Evolutionary conservation across 208 protist species (phyloP).

Genomic region (Trypanosoma platydactyli): DNA sequence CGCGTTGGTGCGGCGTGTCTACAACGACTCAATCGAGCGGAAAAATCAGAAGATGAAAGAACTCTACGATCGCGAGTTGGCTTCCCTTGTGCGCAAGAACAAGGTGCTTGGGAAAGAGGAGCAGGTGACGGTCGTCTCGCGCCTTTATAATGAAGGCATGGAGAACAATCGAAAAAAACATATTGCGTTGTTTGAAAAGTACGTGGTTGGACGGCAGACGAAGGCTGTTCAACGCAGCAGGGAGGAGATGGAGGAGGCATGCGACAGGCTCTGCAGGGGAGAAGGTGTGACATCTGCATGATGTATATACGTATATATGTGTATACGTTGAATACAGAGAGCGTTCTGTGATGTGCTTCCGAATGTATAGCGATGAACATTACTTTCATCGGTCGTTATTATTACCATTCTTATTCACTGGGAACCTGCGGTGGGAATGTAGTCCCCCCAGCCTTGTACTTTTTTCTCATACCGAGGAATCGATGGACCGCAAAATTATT

Average conservation of each 20-base stretch:
- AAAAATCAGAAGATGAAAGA: constrained; percentile 52
- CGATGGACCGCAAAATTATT: too few relatives aligned
- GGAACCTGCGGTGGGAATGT: too few relatives aligned
- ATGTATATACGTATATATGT: neutral
- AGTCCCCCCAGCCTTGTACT: too few relatives aligned
- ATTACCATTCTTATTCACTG: too few relatives aligned
- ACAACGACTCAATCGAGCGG: constrained; percentile 63
- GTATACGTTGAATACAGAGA: too few relatives aligned
- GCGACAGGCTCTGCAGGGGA: constrained; percentile 64
- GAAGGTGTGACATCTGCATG: constrained; percentile 45
- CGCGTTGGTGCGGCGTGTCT: constrained; percentile 59
- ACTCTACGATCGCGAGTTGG: constrained; percentile 43
- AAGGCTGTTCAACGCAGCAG: constrained; percentile 30
- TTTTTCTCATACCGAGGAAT: too few relatives aligned
- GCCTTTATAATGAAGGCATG: constrained; percentile 79
- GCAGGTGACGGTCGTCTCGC: constrained; percentile 39
- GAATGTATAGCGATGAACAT: too few relatives aligned
- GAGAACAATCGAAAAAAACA: constrained; percentile 71
- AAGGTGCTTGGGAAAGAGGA: constrained; percentile 47
- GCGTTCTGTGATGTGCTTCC: too few relatives aligned
- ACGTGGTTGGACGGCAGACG: constrained; percentile 44
- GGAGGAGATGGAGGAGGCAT: constrained; percentile 39
- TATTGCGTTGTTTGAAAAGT: constrained; percentile 78
- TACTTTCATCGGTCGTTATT: too few relatives aligned
- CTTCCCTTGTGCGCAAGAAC: constrained; percentile 20